phyloP scores from a whole-genome alignment of 140 eudicot genomes.

The Stevia rebaudiana region DNA sequence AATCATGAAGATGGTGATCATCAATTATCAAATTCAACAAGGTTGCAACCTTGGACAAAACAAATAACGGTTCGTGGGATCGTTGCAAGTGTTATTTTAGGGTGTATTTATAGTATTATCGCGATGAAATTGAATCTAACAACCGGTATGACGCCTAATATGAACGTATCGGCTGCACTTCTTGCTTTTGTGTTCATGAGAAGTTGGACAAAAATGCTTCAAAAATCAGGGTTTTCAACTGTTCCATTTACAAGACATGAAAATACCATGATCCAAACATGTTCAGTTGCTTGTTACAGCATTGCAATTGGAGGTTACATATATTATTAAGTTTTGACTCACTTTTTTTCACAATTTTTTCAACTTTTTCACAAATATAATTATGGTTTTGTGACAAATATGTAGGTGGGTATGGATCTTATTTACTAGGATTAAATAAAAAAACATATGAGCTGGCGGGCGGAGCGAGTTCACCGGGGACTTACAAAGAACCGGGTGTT shows the following conservation, averaged over 20 bases:
- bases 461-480: conserved; percentile 51
- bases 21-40: conserved; percentile 15
- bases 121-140: conserved; percentile 76
- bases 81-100: conserved; percentile 49
- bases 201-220: conserved; percentile 56
- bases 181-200: conserved; percentile 68
- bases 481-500: conserved; percentile 62
- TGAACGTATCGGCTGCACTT: conserved; percentile 84
- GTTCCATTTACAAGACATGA: conserved; percentile 70
- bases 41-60: conserved; percentile 67
- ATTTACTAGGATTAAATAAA: conserved; percentile 69
- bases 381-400: conserved; percentile 13
- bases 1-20: background rate
- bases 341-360: background rate
- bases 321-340: background rate
- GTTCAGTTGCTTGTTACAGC: conserved; percentile 82
- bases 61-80: conserved; percentile 64
- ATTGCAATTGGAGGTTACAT: conserved; percentile 73
- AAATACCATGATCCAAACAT: conserved; percentile 89
- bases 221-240: conserved; percentile 46
- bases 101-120: conserved; percentile 61
- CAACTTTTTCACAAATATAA: background rate
- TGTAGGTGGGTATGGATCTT: conserved; percentile 88
- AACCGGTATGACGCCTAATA: conserved; percentile 73
- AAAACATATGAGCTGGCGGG: conserved; percentile 76